Base-by-base conservation (phyloP, 768 basidiomycete species). In the Amanita subjunquillea region DNA sequence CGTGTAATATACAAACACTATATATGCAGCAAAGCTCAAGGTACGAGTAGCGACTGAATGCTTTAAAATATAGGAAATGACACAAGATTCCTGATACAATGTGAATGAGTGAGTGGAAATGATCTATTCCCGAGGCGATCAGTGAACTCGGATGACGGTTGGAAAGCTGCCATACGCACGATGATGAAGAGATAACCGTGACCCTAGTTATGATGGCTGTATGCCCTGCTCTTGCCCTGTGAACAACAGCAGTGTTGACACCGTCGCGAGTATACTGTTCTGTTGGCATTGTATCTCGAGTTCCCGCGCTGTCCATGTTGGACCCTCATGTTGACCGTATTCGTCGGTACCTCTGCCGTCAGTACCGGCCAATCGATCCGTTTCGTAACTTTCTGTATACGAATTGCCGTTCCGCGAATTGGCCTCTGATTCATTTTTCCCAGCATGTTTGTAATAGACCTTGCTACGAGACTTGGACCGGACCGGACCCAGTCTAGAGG, bases 221-320 rank as follows among this genome's bases (percentile, higher is more conserved):
- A 15, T 32, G 17, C 30, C 23, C 3, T 42, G 41, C 34, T 53
- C 51, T 22, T 53, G 51, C 30, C 51, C 51, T 15, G 51, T 17
- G 32, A 53, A 53, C 17, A 53, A 30, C 13, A 53, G 51, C 25
- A 46, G 23, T 38, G 51, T 22, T 3, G 43, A 53, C 51, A 93
- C 79, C 32, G 81, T 70, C 3, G 88, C 78, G 36, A 97, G 81
- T 12, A 87, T 75, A 62, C 91, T 92, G 60, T 96, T 98, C 66
- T 96, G 93, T 58, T 83, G 80, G 63, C 91, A 94, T 30, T 88
- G 79, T 60, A 85, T 67, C 62, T 89, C 83, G 55, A 98, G 67
- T 60, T 95, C 93, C 53, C 82, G 80, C n/a, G 87, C 82, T 32
- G 82, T 87, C 83, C 85, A 88, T 51, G 82, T 56, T 37, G 74